These are phyloP conservation scores for Cytospora mali DNA, from an alignment of 2,329 filamentous ascomycete species.

Conservation along the genomic window DNA sequence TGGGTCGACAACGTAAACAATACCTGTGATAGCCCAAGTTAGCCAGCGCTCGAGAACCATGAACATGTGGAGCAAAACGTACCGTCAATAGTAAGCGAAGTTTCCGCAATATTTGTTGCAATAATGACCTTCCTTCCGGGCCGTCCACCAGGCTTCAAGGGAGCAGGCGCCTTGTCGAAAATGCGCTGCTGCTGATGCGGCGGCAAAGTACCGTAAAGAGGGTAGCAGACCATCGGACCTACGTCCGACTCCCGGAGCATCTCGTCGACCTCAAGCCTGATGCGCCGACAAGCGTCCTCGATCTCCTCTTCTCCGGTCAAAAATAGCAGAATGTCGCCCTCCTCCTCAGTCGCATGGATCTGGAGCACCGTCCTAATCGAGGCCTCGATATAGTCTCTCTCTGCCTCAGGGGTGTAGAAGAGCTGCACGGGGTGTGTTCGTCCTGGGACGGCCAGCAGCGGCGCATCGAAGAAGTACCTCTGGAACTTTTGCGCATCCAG, in stretches of 20 bases:
- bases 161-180: constrained; percentile 82
- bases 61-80: not conserved
- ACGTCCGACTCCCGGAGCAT: constrained; percentile 89
- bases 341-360: constrained; percentile 89
- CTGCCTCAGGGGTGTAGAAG: constrained; percentile 95
- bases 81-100: constrained; percentile 94
- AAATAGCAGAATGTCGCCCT: constrained; percentile 93
- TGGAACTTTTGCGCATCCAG: constrained; percentile 98
- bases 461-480: constrained; percentile 93
- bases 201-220: constrained; percentile 90
- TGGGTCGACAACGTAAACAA: constrained; percentile 98
- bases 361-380: constrained; percentile 93
- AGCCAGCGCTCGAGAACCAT: not conserved
- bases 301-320: constrained; percentile 98
- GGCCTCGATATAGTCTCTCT: constrained; percentile 95
- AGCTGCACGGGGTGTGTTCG: constrained; percentile 97
- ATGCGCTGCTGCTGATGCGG: constrained; percentile 93
- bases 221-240: constrained; percentile 87
- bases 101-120: constrained; percentile 97
- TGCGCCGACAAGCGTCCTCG: constrained; percentile 92
- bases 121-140: constrained; percentile 94
- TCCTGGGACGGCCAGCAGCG: constrained; percentile 89
- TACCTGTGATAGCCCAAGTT: constrained; percentile 42
- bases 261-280: constrained; percentile 86
- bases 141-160: constrained; percentile 72